Evolutionary conservation across 2,329 filamentous ascomycete species (phyloP).

Genomic region (Aureobasidium namibiae): DNA sequence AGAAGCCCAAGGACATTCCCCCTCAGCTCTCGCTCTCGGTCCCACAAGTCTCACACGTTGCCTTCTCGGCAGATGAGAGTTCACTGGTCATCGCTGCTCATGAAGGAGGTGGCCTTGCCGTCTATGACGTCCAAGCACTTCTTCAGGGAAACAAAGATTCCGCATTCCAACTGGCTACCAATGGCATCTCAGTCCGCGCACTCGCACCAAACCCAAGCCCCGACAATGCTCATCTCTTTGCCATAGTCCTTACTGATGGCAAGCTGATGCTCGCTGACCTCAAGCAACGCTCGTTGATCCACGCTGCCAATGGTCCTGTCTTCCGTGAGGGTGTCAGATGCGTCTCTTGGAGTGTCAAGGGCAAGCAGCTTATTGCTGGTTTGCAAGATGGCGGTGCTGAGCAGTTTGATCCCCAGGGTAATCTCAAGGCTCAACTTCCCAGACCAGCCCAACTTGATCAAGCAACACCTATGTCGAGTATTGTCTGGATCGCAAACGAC

Average conservation of each 20-base stretch:
- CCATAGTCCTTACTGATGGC: slow-evolving; percentile 70
- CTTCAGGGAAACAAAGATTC: slow-evolving; percentile 58
- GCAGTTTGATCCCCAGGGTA: slow-evolving; percentile 78
- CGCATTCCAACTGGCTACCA: slow-evolving; percentile 68
- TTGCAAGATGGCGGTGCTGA: slow-evolving; percentile 68
- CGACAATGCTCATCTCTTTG: slow-evolving; percentile 66
- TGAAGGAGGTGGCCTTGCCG: slow-evolving; percentile 68
- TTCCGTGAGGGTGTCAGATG: slow-evolving; percentile 72
- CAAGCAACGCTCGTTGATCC: slow-evolving; percentile 54
- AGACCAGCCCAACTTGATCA: slow-evolving; percentile 58
- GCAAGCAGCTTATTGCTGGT: slow-evolving; percentile 87
- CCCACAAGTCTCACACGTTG: slow-evolving; percentile 75
- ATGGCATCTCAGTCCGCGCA: slow-evolving; percentile 62
- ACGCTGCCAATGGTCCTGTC: slow-evolving; percentile 51
- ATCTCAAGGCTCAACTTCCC: slow-evolving; percentile 69
- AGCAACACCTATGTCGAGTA: slow-evolving; percentile 41
- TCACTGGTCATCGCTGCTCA: slow-evolving; percentile 78
- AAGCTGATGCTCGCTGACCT: slow-evolving; percentile 79
- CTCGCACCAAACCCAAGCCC: slow-evolving; percentile 73
- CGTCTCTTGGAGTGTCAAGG: slow-evolving; percentile 83
- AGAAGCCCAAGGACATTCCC: slow-evolving; percentile 60
- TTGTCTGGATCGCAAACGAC: slow-evolving; percentile 84
- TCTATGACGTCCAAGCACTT: slow-evolving; percentile 68
- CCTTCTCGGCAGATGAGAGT: slow-evolving; percentile 83
- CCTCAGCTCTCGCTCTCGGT: slow-evolving; percentile 67